Evolutionary conservation across 306 rosid species (phyloP), one percentile per base, ranked within the genome.

Genomic region (Fragaria nilgerrensis): DNA sequence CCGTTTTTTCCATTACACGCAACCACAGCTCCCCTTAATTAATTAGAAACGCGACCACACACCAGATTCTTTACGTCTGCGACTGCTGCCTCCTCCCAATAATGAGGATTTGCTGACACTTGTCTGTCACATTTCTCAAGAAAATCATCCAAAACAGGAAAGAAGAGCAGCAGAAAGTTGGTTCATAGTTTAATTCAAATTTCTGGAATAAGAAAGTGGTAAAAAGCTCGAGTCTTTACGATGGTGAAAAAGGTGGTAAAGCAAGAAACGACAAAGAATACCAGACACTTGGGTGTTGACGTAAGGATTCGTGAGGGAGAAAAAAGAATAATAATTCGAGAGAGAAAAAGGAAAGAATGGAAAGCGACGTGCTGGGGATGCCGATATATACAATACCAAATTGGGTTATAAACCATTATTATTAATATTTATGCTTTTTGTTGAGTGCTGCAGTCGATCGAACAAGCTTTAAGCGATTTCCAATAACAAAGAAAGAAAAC

Each of bases 401-500:
- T 41, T 63, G 10, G 8, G 17, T 20, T 9, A 61, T 9, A 45
- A 44, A 14, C 25, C 15, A 19, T 2, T 4, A 16, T 11, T 27
- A 27, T 32, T 29, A 32, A n/a, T 65, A 34, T 9, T 65, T 3
- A 8, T 37, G 14, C 25, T 39, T 2, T 41, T 17, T n/a, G 72
- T 68, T 41, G 72, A 68, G 72, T 68, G 36, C 2, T 68, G 34
- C 1, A 22, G 53, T 68, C 72, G 52, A 68, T 68, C 52, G 72
- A 68, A 68, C 34, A 41, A 41, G 72, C 72, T 68, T 67, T n/a
- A 45, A 69, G 56, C 37, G 13, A 17, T 65, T 65, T 65, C 70
- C 70, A 65, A 17, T 65, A 34, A 64, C 69, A 59, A 59, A 59
- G 16, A 10, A 43, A 48, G 53, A 55, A 53, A 19, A 53, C 25